Base-by-base conservation (phyloP, 192 early-diverging fungal genomes). In the Linnemannia zychae region DNA sequence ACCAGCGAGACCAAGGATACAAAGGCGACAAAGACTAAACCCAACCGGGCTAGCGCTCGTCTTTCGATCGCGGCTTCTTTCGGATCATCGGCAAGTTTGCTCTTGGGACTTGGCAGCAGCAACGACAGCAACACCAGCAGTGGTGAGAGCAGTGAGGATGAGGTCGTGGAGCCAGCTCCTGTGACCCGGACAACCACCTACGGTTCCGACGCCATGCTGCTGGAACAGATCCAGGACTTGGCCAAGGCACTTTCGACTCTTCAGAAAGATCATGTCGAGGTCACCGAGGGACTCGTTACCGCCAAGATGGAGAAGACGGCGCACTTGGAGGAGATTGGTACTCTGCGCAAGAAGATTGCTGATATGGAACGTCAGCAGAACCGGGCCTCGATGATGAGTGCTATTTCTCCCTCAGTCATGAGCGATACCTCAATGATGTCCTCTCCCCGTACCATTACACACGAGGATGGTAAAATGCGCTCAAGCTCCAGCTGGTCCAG, bases 211-310 rank as follows among this genome's bases (percentile, higher is more conserved):
- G 80, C 92, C 38, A 87, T 91, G 57, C 78, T 96, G 71, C 72
- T 86, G 33, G 90, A 92, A 65, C 88, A 91, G 52, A 88, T 95
- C 20, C 88, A 91, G 72, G 90, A 92, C 78, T 81, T 95, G 47
- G 95, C 96, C 68, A 83, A 84, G 16, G 89, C 88, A 4, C 90
- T 94, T 34, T 94, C 94, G 60, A 76, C 74, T 11, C 80, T 94
- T 16, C 94, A 95, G 76, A 91, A 90, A 73, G 95, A 96, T 52
- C 93, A 96, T 67, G 87, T 90, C 2, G 84, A 91, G 11, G 79
- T 95, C 20, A 93, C 92, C 24, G 94, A 94, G 68, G 76, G 89
- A 49, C 75, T 92, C 22, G 86, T 96, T n/a, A 88, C 86, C 50
- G 77, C 82, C 50, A 90, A 92, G 80, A 85, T 94, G 82, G 89